A percentile compares a stretch with the other conserved stretches of the same genome.
Evolutionary conservation across 805 yeast species (phyloP).

Genomic region (Maudiozyma saulgeensis): DNA sequence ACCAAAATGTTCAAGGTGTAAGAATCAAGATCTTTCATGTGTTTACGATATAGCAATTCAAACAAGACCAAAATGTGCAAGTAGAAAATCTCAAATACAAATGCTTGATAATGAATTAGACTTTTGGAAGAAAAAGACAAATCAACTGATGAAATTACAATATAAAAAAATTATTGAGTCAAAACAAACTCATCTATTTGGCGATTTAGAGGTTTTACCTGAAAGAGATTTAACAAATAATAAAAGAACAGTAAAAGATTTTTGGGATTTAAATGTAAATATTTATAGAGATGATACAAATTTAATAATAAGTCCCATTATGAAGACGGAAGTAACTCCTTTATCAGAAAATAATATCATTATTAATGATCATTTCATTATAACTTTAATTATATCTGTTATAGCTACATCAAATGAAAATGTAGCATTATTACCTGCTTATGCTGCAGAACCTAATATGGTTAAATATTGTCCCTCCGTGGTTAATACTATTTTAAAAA

Average conservation of each 20-base stretch:
- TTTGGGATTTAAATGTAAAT: conserved; percentile 10
- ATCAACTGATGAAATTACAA: conserved; percentile 6
- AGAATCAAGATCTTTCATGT: conserved; percentile 20
- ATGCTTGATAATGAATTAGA: conserved; percentile 25
- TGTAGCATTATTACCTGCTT: conserved; percentile 17
- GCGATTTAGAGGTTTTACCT: not conserved
- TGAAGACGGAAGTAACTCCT: conserved; percentile 27
- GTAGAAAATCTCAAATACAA: conserved; percentile 25
- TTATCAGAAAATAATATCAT: conserved; percentile 25
- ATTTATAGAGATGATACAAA: conserved; percentile 19
- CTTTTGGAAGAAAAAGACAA: conserved; percentile 25
- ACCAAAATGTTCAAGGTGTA: conserved; percentile 26
- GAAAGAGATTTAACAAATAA: not conserved
- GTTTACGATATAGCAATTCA: conserved; percentile 27
- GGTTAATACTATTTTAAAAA: conserved; percentile 5
- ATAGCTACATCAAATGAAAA: conserved; percentile 15
- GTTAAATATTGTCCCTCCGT: conserved; percentile 3
- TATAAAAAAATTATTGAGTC: not conserved
- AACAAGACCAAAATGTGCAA: conserved; percentile 24
- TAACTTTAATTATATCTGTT: conserved; percentile 18
- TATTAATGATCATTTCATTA: conserved; percentile 21
- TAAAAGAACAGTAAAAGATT: not conserved
- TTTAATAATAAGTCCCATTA: conserved; percentile 19
- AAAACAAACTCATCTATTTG: not conserved
- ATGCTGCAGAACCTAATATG: conserved; percentile 15